Conservation (phyloP, 768 basidiomycete genomes). For the Mycena filopes region DNA sequence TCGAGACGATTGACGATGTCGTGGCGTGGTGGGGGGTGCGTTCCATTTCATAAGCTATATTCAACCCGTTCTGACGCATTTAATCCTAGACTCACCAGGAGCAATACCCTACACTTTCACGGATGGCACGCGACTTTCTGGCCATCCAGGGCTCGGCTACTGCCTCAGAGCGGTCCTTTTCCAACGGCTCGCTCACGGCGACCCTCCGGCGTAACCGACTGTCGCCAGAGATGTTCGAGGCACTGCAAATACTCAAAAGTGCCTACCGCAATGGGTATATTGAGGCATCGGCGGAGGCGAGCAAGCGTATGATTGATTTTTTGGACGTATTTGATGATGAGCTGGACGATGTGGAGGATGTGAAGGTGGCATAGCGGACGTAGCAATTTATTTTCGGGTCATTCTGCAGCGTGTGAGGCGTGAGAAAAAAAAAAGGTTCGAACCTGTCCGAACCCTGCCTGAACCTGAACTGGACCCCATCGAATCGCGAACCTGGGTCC, state of each 20-base stretch:
- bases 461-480: too few species aligned
- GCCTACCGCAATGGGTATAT: slow-evolving; percentile 42
- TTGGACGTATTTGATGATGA: neutral
- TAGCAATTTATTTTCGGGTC: neutral
- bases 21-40: slow-evolving; percentile 38
- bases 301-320: neutral
- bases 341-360: neutral
- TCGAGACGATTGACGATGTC: slow-evolving; percentile 24
- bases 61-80: neutral
- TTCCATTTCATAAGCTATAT: neutral
- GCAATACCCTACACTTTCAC: slow-evolving; percentile 38
- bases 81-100: slow-evolving; percentile 33
- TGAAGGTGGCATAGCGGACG: neutral
- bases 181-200: slow-evolving; percentile 39
- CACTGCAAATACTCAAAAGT: slow-evolving; percentile 43
- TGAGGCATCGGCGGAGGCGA: slow-evolving; percentile 18
- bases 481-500: too few species aligned
- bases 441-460: too few species aligned
- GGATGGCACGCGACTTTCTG: slow-evolving; percentile 40
- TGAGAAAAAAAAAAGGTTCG: neutral
- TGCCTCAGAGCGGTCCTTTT: slow-evolving; percentile 43
- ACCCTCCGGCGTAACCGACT: slow-evolving; percentile 35
- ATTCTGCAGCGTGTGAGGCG: neutral
- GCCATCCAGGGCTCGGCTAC: slow-evolving; percentile 43
- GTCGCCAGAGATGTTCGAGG: slow-evolving; percentile 37